Conservation (phyloP, 169 alveolate genomes). For the Plasmodium knowlesi region DNA sequence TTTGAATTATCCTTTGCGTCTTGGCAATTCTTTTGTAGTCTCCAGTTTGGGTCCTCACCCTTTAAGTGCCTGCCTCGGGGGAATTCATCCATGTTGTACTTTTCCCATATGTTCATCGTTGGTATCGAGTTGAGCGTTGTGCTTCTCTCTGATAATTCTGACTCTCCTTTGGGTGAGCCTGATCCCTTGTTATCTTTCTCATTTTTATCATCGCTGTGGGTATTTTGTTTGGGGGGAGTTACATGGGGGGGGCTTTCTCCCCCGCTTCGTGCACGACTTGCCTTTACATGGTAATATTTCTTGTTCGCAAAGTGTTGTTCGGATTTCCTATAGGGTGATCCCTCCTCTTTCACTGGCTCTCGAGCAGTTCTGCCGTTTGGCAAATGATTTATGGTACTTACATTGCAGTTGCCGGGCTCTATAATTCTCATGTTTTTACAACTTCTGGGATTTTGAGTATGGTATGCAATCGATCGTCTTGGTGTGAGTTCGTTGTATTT, state of each 20-base stretch:
- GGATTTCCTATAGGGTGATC: neutral
- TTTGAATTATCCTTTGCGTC: neutral
- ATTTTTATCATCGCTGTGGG: neutral
- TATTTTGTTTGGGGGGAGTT: neutral
- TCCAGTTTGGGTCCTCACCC: neutral
- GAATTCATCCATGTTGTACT: neutral
- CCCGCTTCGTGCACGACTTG: neutral
- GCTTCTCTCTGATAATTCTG: neutral
- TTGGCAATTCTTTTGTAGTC: neutral
- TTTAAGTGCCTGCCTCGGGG: neutral
- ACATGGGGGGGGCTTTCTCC: neutral
- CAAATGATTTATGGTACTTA: neutral
- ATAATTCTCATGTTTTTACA: constrained; percentile 11
- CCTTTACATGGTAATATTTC: neutral
- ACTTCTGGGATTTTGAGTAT: neutral
- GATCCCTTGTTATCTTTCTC: neutral
- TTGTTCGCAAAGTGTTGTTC: neutral
- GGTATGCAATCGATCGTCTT: neutral
- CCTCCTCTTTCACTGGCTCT: neutral
- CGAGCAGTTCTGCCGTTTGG: neutral
- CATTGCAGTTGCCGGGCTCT: neutral
- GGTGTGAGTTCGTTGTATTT: neutral
- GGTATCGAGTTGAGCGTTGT: neutral
- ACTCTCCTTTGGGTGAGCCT: neutral
- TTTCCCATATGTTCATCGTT: neutral